These are phyloP conservation scores for Nicotiana obtusifolia DNA, from an alignment of 257 asterid genomes.

Conservation along the genomic window DNA sequence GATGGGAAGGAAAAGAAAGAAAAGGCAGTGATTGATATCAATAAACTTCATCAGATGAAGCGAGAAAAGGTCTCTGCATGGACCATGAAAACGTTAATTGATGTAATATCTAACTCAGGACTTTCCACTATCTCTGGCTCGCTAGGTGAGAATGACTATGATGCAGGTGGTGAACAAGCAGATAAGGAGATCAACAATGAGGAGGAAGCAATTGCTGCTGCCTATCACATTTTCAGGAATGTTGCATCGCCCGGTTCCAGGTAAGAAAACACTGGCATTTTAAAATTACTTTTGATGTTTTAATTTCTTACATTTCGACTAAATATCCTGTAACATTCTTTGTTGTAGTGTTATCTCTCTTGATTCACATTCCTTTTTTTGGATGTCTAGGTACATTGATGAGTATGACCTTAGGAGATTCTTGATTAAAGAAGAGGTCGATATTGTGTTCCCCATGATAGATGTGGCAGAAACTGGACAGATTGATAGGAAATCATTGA, in stretches of 20 bases:
- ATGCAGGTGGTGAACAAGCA: conserved; percentile 35
- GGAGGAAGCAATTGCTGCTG: conserved; percentile 86
- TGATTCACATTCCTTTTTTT: neutral
- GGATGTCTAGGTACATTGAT: conserved; percentile 48
- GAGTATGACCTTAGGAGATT: conserved; percentile 65
- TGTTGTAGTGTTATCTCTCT: neutral
- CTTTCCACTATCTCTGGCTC: conserved; percentile 58
- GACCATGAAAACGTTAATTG: conserved; percentile 87
- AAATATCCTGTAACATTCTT: neutral
- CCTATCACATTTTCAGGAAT: conserved; percentile 69
- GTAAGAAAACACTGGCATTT: conserved; percentile 36
- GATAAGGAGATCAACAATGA: conserved; percentile 73
- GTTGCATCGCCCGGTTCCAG: conserved; percentile 68
- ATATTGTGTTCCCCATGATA: conserved; percentile 64
- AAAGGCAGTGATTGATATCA: conserved; percentile 48
- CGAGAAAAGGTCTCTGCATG: conserved; percentile 81
- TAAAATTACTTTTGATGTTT: neutral
- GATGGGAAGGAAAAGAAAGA: conserved; percentile 55
- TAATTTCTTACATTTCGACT: neutral
- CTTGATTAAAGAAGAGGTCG: conserved; percentile 87
- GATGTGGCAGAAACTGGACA: conserved; percentile 58
- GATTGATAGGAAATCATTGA: conserved; percentile 55
- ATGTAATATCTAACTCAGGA: conserved; percentile 64
- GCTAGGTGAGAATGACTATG: conserved; percentile 42
- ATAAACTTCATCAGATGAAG: conserved; percentile 68